Evolutionary conservation across 305 asterid species (phyloP).

Genomic region (Ilex paraguariensis): DNA sequence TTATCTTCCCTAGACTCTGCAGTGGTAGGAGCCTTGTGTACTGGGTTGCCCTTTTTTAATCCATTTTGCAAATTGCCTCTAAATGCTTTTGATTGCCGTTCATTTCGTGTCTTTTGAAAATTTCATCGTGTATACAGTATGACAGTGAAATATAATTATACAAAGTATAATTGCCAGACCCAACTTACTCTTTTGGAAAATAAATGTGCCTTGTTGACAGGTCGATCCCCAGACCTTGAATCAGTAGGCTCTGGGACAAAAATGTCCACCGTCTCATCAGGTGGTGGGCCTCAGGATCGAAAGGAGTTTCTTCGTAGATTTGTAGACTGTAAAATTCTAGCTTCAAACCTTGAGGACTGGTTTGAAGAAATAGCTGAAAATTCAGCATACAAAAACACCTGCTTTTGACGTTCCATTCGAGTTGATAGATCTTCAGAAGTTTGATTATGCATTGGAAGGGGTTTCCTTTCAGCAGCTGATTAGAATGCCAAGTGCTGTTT

Average conservation of each 20-base stretch:
- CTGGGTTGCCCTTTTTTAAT: no score
- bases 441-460: constrained; percentile 91
- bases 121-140: no score
- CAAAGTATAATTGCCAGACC: background rate
- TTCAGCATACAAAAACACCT: constrained; percentile 19
- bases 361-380: constrained; percentile 39
- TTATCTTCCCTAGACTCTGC: no score
- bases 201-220: constrained; percentile 22
- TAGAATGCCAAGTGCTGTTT: constrained; percentile 90
- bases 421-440: constrained; percentile 88
- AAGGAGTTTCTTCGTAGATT: constrained; percentile 84
- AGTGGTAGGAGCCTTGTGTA: no score
- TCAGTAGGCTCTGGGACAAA: constrained; percentile 72
- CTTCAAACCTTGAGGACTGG: constrained; percentile 54
- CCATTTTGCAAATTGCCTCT: no score
- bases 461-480: constrained; percentile 81
- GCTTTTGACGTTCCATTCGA: constrained; percentile 86
- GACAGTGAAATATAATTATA: background rate
- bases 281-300: constrained; percentile 58
- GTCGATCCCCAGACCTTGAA: constrained; percentile 66
- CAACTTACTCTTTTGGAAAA: background rate
- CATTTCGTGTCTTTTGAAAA: no score
- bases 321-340: constrained; percentile 55
- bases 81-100: no score
- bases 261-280: constrained; percentile 67